Evolutionary conservation across 371 early-diverging fungal genomes (phyloP).

Genomic region (Dichotomocladium elegans): DNA sequence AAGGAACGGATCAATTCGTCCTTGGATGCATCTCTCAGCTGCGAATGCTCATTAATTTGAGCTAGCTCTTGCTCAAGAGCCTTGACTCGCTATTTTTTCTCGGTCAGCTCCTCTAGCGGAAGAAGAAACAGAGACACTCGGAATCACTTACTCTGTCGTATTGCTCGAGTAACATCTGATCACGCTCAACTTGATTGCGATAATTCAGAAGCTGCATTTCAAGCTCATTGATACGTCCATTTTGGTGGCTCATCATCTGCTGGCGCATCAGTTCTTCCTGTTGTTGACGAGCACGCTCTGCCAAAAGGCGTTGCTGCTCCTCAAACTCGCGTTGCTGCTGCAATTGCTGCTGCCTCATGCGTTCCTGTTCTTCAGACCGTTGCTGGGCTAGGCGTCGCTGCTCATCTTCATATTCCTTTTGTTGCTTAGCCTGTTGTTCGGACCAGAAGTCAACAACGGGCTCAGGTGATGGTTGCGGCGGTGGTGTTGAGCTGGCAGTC

Average conservation of each 20-base stretch:
- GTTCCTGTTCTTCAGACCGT: conserved; percentile 56
- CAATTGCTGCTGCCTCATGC: conserved; percentile 50
- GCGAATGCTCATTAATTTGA: conserved; percentile 63
- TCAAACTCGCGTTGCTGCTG: conserved; percentile 75
- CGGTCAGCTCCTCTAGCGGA: neutral
- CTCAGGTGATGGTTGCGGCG: neutral
- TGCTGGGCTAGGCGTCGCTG: conserved; percentile 62
- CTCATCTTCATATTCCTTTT: conserved; percentile 70
- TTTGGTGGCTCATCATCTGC: conserved; percentile 71
- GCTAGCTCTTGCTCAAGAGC: conserved; percentile 81
- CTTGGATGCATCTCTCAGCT: conserved; percentile 68
- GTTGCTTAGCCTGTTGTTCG: conserved; percentile 64
- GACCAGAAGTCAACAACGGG: conserved; percentile 60
- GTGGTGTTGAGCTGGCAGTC: conserved; percentile 12
- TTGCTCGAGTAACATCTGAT: conserved; percentile 79
- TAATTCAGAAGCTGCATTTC: conserved; percentile 76
- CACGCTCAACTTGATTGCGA: conserved; percentile 77
- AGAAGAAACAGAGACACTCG: neutral
- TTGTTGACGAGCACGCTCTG: conserved; percentile 63
- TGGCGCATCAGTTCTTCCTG: conserved; percentile 64
- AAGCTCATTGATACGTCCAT: conserved; percentile 72
- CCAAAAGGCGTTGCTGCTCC: conserved; percentile 67
- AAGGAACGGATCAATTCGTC: conserved; percentile 73
- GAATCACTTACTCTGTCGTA: conserved; percentile 62
- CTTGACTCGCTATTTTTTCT: conserved; percentile 46